phyloP scores from a whole-genome alignment of 768 basidiomycete species.

The Pleurotus ostreatus region DNA sequence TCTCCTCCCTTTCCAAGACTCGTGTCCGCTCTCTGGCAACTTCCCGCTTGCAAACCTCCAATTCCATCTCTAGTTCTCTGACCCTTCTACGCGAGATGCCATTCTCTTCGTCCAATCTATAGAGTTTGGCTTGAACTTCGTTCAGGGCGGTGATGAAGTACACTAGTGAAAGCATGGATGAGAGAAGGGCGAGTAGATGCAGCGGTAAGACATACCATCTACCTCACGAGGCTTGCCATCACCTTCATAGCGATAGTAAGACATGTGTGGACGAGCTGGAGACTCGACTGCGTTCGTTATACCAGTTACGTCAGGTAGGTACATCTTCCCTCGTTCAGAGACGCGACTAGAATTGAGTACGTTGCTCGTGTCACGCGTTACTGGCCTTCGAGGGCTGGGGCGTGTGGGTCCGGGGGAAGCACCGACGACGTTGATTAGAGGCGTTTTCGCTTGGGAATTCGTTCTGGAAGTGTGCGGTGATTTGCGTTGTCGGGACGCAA shows the following conservation, averaged over 20 bases:
- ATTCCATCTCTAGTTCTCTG: conserved; percentile 81
- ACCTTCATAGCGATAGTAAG: conserved; percentile 46
- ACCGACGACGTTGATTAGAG: background rate
- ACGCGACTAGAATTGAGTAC: conserved; percentile 3
- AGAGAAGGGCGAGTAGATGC: too few species aligned
- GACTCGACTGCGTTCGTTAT: conserved; percentile 75
- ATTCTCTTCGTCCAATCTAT: conserved; percentile 78
- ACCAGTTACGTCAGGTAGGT: conserved; percentile 82
- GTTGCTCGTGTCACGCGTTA: conserved; percentile 1
- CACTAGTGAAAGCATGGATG: background rate
- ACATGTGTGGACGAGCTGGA: conserved; percentile 53
- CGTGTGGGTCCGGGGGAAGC: conserved; percentile 12
- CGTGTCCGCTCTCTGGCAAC: conserved; percentile 66
- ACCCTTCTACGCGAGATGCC: conserved; percentile 76
- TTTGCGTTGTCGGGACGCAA: conserved; percentile 1
- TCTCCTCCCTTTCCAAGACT: conserved; percentile 53
- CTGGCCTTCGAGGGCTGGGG: background rate
- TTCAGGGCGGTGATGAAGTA: conserved; percentile 53
- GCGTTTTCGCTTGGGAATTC: background rate
- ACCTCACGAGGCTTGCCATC: conserved; percentile 50
- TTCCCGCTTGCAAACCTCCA: conserved; percentile 81
- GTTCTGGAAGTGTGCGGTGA: background rate
- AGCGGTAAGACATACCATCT: conserved; percentile 47
- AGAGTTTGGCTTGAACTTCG: conserved; percentile 62
- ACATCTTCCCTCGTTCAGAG: conserved; percentile 33